Evolutionary conservation across 2,329 filamentous ascomycete genomes (phyloP).

Genomic region (Incumbomyces delicatus): DNA sequence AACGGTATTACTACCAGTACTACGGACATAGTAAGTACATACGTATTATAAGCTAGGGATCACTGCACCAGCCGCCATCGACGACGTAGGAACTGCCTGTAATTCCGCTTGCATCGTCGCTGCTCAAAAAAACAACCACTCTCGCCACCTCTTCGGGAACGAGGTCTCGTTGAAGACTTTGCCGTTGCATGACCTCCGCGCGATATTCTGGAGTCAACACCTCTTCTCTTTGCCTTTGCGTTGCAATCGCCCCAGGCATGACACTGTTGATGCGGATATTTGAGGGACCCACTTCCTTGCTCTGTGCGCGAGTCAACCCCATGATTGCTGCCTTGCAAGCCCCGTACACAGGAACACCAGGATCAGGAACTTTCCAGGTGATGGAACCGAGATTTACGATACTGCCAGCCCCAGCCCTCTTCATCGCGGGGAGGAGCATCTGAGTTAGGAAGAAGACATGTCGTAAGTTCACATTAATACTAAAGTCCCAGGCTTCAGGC

Average conservation of each 20-base stretch:
- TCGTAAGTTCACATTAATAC: conserved; percentile 36
- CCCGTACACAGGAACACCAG: conserved; percentile 30
- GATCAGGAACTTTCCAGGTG: conserved; percentile 30
- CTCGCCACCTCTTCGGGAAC: conserved; percentile 42
- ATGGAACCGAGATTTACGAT: conserved; percentile 35
- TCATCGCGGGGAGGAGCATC: conserved; percentile 29
- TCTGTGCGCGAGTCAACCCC: conserved; percentile 33
- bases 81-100: conserved; percentile 45
- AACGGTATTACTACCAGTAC: too few relatives aligned
- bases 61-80: conserved; percentile 34
- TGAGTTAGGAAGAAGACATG: conserved; percentile 38
- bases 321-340: conserved; percentile 35
- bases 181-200: not conserved
- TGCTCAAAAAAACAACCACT: conserved; percentile 41
- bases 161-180: conserved; percentile 43
- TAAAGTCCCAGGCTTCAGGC: conserved; percentile 32
- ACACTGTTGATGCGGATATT: conserved; percentile 30
- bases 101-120: conserved; percentile 40
- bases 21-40: too few relatives aligned
- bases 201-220: conserved; percentile 34
- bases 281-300: conserved; percentile 24
- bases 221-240: conserved; percentile 35
- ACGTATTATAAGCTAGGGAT: too few relatives aligned
- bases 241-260: conserved; percentile 37
- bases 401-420: conserved; percentile 22